Evolutionary conservation across 2,329 filamentous ascomycete genomes (phyloP).

Genomic region (Capronia americana): DNA sequence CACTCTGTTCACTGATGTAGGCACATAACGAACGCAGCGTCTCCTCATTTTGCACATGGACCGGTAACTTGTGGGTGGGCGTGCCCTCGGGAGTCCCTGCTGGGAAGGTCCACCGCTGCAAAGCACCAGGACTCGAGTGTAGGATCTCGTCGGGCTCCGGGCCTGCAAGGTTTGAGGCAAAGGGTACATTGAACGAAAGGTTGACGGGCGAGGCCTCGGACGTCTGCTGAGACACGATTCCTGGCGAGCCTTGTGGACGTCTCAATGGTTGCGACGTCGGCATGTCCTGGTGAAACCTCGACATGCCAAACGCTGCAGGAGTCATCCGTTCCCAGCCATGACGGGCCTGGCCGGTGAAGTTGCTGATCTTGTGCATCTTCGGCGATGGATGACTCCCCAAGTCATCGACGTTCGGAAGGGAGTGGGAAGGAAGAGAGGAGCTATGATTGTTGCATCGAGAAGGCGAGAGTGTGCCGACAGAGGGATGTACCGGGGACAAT

Average conservation of each 20-base stretch:
- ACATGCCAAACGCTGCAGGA: conserved; percentile 68
- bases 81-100: conserved; percentile 84
- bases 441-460: conserved; percentile 37
- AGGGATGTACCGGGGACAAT: conserved; percentile 15
- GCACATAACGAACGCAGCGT: conserved; percentile 79
- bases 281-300: conserved; percentile 64
- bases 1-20: conserved; percentile 73
- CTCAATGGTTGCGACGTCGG: conserved; percentile 59
- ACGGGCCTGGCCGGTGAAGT: conserved; percentile 69
- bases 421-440: conserved; percentile 24
- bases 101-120: conserved; percentile 91
- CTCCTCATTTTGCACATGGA: conserved; percentile 85
- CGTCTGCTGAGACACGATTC: conserved; percentile 70
- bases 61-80: conserved; percentile 86
- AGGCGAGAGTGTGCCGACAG: conserved; percentile 6
- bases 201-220: conserved; percentile 80
- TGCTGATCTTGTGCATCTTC: conserved; percentile 71
- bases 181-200: conserved; percentile 96
- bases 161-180: conserved; percentile 87
- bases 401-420: conserved; percentile 38
- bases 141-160: conserved; percentile 94
- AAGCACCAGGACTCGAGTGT: conserved; percentile 85
- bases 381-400: conserved; percentile 36
- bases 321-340: conserved; percentile 73
- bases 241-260: conserved; percentile 56